These are phyloP conservation scores for Boletus tomentosulus DNA, from an alignment of 768 basidiomycete genomes.

Conservation along the genomic window DNA sequence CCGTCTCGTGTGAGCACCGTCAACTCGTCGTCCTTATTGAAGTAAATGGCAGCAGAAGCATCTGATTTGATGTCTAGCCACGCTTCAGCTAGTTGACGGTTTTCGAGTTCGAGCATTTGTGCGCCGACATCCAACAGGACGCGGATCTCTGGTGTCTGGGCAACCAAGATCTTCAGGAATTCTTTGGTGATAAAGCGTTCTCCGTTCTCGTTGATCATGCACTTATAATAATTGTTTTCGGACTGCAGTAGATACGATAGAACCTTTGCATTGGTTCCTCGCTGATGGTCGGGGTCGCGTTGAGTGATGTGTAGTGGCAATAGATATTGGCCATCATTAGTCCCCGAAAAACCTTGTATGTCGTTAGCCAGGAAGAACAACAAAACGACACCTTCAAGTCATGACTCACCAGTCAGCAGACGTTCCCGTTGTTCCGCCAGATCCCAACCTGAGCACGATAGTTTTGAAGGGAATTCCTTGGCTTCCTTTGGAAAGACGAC, in stretches of 20 bases:
- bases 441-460: constrained; percentile 23
- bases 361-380: not conserved
- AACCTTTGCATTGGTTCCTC: not conserved
- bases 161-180: constrained; percentile 17
- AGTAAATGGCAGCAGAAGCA: too few relatives aligned
- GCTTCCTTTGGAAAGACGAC: constrained; percentile 26
- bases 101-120: constrained; percentile 49
- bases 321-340: constrained; percentile 25
- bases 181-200: constrained; percentile 14
- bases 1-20: constrained; percentile 28
- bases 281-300: constrained; percentile 2
- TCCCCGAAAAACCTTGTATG: constrained; percentile 21
- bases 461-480: constrained; percentile 6
- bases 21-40: too few relatives aligned
- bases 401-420: constrained; percentile 17
- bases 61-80: constrained; percentile 32
- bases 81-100: constrained; percentile 31
- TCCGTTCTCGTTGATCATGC: not conserved
- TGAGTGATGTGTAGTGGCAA: constrained; percentile 27
- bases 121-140: constrained; percentile 46
- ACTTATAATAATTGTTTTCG: constrained; percentile 17
- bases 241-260: constrained; percentile 16
- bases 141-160: not conserved
- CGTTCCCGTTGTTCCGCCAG: constrained; percentile 15
- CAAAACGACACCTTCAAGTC: not conserved